Conservation (phyloP, 306 rosid genomes). For the Calophaca sinica region DNA sequence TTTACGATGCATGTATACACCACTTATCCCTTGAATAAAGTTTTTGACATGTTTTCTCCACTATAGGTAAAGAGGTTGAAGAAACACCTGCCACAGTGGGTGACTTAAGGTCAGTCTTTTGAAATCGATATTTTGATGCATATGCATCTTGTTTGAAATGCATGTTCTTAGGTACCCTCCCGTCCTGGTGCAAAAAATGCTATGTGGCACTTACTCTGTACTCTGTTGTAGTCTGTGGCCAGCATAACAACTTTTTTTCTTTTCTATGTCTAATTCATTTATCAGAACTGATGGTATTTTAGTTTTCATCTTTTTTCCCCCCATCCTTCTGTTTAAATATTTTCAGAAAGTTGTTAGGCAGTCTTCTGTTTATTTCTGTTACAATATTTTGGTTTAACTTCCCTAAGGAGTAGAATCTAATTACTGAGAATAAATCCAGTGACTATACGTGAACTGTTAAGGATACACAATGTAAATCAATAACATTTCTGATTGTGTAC, state of each 20-base stretch:
- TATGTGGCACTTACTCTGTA: too few species aligned
- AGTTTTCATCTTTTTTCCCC: background rate
- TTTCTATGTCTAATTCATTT: background rate
- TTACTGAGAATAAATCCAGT: background rate
- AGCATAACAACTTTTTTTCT: background rate
- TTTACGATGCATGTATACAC: slow-evolving; percentile 6
- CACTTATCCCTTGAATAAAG: slow-evolving; percentile 16
- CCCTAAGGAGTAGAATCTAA: slow-evolving; percentile 24
- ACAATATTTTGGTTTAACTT: slow-evolving; percentile 26
- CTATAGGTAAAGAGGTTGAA: slow-evolving; percentile 61
- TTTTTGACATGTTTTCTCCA: slow-evolving; percentile 40
- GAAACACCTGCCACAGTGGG: slow-evolving; percentile 54
- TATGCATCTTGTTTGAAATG: background rate
- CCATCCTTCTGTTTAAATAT: background rate
- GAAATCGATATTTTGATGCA: slow-evolving; percentile 24
- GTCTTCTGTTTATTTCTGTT: slow-evolving; percentile 6
- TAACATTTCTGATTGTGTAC: background rate
- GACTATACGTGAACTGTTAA: slow-evolving; percentile 2
- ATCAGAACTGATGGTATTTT: background rate
- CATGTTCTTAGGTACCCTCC: slow-evolving; percentile 2
- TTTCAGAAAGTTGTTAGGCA: slow-evolving; percentile 4
- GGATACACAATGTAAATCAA: background rate
- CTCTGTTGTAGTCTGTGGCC: background rate
- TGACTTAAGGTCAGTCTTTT: slow-evolving; percentile 62
- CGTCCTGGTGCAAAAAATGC: too few species aligned